Evolutionary conservation across 257 asterid genomes (phyloP).

Genomic region (Petrea volubilis): DNA sequence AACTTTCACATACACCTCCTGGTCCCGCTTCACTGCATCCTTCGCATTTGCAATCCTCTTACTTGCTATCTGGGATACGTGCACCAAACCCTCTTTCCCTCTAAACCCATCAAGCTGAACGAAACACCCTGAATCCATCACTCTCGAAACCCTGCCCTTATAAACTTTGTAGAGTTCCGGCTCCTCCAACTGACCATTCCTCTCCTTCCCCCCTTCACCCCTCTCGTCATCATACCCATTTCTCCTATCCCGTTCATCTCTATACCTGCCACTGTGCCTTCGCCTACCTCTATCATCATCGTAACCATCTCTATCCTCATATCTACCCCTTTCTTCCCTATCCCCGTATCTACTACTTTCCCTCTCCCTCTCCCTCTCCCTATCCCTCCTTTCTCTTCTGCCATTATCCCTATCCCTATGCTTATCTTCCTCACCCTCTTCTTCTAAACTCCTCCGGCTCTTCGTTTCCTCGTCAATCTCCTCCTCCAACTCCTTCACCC

Average conservation of each 20-base stretch:
- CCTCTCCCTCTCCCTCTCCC: slow-evolving; percentile 37
- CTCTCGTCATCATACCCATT: slow-evolving; percentile 51
- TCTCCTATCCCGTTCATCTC: slow-evolving; percentile 32
- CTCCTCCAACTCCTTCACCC: slow-evolving; percentile 80
- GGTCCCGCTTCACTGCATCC: slow-evolving; percentile 89
- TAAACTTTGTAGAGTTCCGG: slow-evolving; percentile 68
- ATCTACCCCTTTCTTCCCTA: too few species aligned
- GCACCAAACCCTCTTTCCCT: slow-evolving; percentile 91
- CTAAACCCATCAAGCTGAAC: slow-evolving; percentile 71
- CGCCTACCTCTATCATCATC: slow-evolving; percentile 34
- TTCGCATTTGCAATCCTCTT: slow-evolving; percentile 83
- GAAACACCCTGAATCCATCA: slow-evolving; percentile 91
- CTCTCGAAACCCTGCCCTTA: slow-evolving; percentile 87
- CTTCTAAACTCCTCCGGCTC: slow-evolving; percentile 28
- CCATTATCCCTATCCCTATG: slow-evolving; percentile 19
- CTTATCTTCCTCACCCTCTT: slow-evolving; percentile 38
- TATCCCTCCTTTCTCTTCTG: slow-evolving; percentile 30
- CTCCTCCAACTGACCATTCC: slow-evolving; percentile 38
- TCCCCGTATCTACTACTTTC: slow-evolving; percentile 26
- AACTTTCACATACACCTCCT: slow-evolving; percentile 87
- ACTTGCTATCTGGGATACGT: slow-evolving; percentile 82
- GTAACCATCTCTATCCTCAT: slow-evolving; percentile 30
- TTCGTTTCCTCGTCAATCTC: slow-evolving; percentile 73
- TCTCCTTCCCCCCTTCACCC: slow-evolving; percentile 33
- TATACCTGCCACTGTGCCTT: slow-evolving; percentile 29